Conservation (phyloP, 2,329 filamentous ascomycete genomes). For the Aureobasidium mangrovei region DNA sequence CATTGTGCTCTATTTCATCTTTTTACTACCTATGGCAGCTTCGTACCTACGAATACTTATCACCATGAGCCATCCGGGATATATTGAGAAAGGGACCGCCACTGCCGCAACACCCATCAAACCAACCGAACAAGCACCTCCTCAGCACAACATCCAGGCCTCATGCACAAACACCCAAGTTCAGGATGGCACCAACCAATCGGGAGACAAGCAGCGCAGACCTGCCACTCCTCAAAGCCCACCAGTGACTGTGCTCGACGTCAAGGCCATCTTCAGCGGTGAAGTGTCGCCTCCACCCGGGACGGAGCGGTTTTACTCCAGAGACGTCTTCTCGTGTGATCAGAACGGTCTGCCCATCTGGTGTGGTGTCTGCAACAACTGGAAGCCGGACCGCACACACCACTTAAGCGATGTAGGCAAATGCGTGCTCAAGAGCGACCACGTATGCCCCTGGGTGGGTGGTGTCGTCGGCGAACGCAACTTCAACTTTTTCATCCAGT, state of each 20-base stretch:
- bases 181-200: conserved; percentile 9
- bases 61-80: conserved; percentile 60
- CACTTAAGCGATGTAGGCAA: conserved; percentile 75
- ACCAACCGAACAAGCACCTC: conserved; percentile 14
- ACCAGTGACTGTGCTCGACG: conserved; percentile 20
- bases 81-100: conserved; percentile 51
- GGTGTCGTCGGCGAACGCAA: conserved; percentile 79
- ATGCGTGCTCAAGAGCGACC: conserved; percentile 86
- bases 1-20: conserved; percentile 61
- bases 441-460: conserved; percentile 65
- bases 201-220: background rate
- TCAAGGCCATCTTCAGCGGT: conserved; percentile 20
- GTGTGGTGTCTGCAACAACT: conserved; percentile 75
- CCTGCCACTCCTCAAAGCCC: background rate
- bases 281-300: conserved; percentile 52
- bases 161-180: conserved; percentile 19
- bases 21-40: conserved; percentile 57
- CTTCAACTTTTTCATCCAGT: conserved; percentile 91
- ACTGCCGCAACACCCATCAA: conserved; percentile 28
- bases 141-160: conserved; percentile 12
- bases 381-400: conserved; percentile 81
- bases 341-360: conserved; percentile 74
- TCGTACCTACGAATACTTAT: conserved; percentile 65
- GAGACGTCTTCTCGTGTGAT: conserved; percentile 77
- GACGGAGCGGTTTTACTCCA: conserved; percentile 68